Percentiles rank a stretch among this genome's conserved stretches.
Evolutionary conservation across 2,329 filamentous ascomycete genomes (phyloP).

Genomic region (Ilyonectria destructans): DNA sequence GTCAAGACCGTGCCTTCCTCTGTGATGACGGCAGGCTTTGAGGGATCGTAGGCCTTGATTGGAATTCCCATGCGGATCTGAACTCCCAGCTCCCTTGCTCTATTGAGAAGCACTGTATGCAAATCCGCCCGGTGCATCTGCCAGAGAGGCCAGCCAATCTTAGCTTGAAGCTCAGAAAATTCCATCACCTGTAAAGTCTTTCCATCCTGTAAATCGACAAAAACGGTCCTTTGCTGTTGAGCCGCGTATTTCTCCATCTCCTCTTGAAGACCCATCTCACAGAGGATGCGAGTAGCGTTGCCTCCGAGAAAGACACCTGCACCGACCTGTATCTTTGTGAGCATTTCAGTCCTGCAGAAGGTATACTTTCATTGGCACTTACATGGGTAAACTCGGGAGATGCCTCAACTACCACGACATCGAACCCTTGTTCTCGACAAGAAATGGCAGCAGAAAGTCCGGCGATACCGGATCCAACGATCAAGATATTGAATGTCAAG

Average conservation of each 20-base stretch:
- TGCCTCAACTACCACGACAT: background rate
- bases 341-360: background rate
- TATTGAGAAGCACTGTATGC: background rate
- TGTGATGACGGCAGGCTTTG: constrained; percentile 2
- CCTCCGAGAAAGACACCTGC: constrained; percentile 1
- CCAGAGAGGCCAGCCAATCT: background rate
- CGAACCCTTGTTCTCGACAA: background rate
- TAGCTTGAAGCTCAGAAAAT: background rate
- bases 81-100: background rate
- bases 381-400: background rate
- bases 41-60: background rate
- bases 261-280: background rate
- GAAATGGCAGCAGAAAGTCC: background rate
- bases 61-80: background rate
- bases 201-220: background rate
- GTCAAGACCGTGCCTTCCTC: background rate
- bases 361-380: background rate
- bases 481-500: background rate
- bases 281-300: background rate
- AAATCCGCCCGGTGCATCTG: background rate
- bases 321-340: constrained; percentile 2
- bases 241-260: constrained; percentile 2
- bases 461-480: background rate
- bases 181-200: background rate
- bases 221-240: background rate